Evolutionary conservation across 129 eudicot species (phyloP).

Genomic region (Centaurea solstitialis): DNA sequence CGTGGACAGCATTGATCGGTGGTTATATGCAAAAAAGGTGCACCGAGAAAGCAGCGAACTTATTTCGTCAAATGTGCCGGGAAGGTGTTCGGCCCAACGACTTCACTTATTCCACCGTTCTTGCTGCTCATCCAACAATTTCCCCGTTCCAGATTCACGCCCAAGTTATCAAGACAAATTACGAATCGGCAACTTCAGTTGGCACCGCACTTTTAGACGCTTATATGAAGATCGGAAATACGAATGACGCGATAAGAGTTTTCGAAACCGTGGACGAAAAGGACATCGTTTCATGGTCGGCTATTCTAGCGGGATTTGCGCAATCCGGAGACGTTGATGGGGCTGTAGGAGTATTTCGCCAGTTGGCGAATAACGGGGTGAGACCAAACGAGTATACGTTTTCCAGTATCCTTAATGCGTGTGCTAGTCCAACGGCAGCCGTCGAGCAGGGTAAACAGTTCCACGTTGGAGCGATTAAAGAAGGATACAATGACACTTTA

Average conservation of each 20-base stretch:
- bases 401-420: constrained; percentile 71
- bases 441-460: constrained; percentile 80
- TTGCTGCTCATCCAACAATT: constrained; percentile 53
- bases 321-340: constrained; percentile 61
- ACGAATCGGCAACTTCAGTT: constrained; percentile 62
- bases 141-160: constrained; percentile 81
- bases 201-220: constrained; percentile 88
- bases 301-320: constrained; percentile 83
- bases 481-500: constrained; percentile 47
- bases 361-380: constrained; percentile 50
- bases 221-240: constrained; percentile 62
- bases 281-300: constrained; percentile 90
- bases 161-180: constrained; percentile 68
- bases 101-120: constrained; percentile 75
- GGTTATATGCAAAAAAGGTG: constrained; percentile 72
- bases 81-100: constrained; percentile 65
- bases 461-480: constrained; percentile 66
- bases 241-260: constrained; percentile 58
- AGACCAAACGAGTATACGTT: constrained; percentile 79
- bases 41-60: constrained; percentile 36
- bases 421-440: constrained; percentile 69
- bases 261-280: constrained; percentile 59
- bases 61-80: constrained; percentile 63
- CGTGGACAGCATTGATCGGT: constrained; percentile 85
- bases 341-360: constrained; percentile 48